Evolutionary conservation across 345 rosid genomes (phyloP).

Genomic region (Populus euphratica): DNA sequence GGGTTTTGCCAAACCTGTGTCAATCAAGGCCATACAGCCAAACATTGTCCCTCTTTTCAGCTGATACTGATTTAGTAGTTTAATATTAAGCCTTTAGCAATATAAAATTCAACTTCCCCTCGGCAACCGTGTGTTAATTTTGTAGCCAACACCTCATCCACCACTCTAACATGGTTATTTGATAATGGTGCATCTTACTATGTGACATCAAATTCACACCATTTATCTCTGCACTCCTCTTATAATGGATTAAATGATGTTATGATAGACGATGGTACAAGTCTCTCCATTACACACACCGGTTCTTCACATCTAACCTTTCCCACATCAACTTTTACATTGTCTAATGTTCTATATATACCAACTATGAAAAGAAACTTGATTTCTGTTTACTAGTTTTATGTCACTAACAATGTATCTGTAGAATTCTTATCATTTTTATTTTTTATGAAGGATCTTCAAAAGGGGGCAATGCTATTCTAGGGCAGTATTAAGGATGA

Average conservation of each 20-base stretch:
- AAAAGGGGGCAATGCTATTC: too few species aligned
- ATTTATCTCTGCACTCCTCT: background rate
- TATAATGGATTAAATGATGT: background rate
- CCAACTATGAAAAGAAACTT: too few species aligned
- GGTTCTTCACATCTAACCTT: background rate
- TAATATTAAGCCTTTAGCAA: rapidly evolving
- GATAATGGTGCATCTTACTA: background rate
- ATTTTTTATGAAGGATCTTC: too few species aligned
- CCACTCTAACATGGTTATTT: background rate
- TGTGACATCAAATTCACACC: background rate
- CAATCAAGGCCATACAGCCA: too few species aligned
- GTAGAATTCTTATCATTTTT: rapidly evolving
- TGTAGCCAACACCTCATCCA: background rate
- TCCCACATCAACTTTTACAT: too few species aligned
- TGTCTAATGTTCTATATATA: too few species aligned
- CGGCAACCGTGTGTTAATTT: background rate
- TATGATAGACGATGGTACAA: background rate
- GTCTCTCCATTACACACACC: background rate
- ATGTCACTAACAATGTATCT: too few species aligned
- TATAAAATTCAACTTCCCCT: background rate
- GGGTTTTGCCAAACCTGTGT: too few species aligned
- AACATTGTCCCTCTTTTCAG: too few species aligned
- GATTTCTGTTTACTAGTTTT: too few species aligned
- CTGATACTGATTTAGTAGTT: too few species aligned
- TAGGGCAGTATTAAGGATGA: too few species aligned